Conservation (phyloP, 2,329 filamentous ascomycete species). For the Penicillium oxalicum region DNA sequence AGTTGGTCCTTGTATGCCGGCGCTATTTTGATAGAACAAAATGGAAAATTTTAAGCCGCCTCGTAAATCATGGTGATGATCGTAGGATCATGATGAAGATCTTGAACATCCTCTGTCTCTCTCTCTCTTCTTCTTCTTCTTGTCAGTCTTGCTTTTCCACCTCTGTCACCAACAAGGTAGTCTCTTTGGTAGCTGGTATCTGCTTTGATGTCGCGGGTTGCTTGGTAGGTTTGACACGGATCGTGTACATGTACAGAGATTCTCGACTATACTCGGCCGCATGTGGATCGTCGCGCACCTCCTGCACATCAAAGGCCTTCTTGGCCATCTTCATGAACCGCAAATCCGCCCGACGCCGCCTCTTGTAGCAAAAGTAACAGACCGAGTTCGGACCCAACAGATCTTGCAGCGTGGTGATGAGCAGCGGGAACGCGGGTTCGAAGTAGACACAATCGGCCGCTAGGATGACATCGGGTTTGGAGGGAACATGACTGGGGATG, state of each 20-base stretch:
- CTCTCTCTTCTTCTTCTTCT: not conserved
- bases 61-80: too few relatives aligned
- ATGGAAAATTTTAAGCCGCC: too few relatives aligned
- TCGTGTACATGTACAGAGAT: constrained; percentile 36
- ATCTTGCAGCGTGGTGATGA: constrained; percentile 70
- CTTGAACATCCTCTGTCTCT: not conserved
- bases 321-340: constrained; percentile 66
- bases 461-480: constrained; percentile 71
- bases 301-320: constrained; percentile 59
- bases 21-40: too few relatives aligned
- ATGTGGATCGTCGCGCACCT: constrained; percentile 53
- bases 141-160: not conserved
- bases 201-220: not conserved
- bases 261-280: constrained; percentile 32
- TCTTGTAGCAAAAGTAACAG: constrained; percentile 93
- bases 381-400: constrained; percentile 61
- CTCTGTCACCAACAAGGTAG: not conserved
- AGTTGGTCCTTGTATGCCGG: not conserved
- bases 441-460: constrained; percentile 97
- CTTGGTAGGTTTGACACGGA: constrained; percentile 23
- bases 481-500: constrained; percentile 33
- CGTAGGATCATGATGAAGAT: not conserved
- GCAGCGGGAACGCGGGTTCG: constrained; percentile 85
- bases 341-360: constrained; percentile 72
- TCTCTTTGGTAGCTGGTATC: not conserved